Conservation (phyloP, 2,329 filamentous ascomycete genomes). For the Periconia sp. region DNA sequence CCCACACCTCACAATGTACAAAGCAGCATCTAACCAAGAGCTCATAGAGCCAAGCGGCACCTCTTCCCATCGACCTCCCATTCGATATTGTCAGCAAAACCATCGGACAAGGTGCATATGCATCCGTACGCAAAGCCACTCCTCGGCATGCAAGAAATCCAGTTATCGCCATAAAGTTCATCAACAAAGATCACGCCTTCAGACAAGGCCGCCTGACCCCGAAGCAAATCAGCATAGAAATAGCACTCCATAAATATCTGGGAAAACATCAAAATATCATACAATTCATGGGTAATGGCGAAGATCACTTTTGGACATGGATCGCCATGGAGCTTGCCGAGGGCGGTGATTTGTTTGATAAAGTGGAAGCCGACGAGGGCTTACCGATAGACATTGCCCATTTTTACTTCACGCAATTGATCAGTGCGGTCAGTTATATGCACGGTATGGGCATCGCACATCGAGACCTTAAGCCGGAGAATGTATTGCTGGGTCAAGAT, state of each 20-base stretch:
- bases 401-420: constrained; percentile 90
- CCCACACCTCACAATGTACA: background rate
- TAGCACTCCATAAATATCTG: constrained; percentile 84
- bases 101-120: constrained; percentile 94
- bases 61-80: constrained; percentile 80
- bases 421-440: constrained; percentile 90
- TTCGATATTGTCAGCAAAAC: constrained; percentile 96
- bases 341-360: constrained; percentile 96
- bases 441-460: constrained; percentile 95
- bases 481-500: constrained; percentile 82
- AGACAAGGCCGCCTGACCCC: constrained; percentile 84
- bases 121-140: constrained; percentile 93
- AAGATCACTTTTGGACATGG: constrained; percentile 89
- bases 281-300: constrained; percentile 83
- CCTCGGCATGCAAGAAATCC: constrained; percentile 70
- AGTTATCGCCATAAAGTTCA: constrained; percentile 96
- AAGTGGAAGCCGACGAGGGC: constrained; percentile 96
- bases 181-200: constrained; percentile 94
- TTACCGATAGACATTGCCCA: constrained; percentile 95
- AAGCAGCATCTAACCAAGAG: background rate
- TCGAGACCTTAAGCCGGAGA: constrained; percentile 76
- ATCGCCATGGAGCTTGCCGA: constrained; percentile 98
- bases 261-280: constrained; percentile 92
- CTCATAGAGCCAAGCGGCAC: constrained; percentile 79
- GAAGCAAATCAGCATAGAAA: constrained; percentile 90